These are phyloP conservation scores for Hyaloscypha hepaticicola DNA, from an alignment of 495 filamentous ascomycete species.

Conservation along the genomic window DNA sequence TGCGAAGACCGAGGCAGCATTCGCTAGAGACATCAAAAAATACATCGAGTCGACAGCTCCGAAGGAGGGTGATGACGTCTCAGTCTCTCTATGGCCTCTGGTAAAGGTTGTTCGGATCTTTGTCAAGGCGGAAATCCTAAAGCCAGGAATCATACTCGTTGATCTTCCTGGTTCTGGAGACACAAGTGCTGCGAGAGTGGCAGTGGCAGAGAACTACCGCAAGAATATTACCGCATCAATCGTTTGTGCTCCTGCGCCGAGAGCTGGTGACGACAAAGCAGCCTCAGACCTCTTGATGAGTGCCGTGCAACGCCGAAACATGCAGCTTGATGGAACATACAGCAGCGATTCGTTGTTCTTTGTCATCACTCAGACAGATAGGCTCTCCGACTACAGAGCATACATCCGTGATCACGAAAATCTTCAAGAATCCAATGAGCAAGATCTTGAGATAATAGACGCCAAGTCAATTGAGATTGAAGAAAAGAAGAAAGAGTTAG, in stretches of 20 bases:
- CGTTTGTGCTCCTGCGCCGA: constrained; percentile 10
- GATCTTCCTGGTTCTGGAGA: constrained; percentile 66
- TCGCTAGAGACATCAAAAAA: constrained; percentile 32
- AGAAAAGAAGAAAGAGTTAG: not conserved
- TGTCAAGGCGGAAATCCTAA: constrained; percentile 52
- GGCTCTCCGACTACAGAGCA: not conserved
- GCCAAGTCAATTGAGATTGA: not conserved
- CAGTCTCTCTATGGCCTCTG: constrained; percentile 65
- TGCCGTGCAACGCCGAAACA: not conserved
- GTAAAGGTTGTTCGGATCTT: constrained; percentile 66
- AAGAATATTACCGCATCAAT: constrained; percentile 37
- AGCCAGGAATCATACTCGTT: constrained; percentile 62
- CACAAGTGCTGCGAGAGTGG: constrained; percentile 61
- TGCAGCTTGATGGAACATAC: not conserved
- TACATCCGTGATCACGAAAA: constrained; percentile 2
- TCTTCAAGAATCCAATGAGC: constrained; percentile 10
- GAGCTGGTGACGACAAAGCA: constrained; percentile 8
- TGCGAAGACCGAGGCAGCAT: not conserved
- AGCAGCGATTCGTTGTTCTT: not conserved
- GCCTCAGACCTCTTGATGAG: not conserved
- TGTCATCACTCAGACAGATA: not conserved
- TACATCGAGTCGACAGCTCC: constrained; percentile 22
- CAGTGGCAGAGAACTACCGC: constrained; percentile 61
- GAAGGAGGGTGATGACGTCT: not conserved
- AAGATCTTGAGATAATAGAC: not conserved